Evolutionary conservation across 202 grass and related monocot species (phyloP).

Genomic region (Carex arenaria): DNA sequence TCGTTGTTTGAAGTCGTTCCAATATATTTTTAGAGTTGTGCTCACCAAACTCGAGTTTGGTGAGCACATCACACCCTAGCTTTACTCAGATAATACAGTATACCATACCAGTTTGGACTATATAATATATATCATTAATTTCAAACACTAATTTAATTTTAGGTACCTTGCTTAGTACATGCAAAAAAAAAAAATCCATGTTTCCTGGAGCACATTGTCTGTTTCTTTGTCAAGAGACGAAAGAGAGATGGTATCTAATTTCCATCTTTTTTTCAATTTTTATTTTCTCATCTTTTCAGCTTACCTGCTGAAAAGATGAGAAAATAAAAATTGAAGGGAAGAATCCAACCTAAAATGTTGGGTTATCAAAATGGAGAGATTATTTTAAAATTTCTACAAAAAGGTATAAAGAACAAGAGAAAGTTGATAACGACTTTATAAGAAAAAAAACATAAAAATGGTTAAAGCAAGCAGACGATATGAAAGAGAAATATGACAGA

Average conservation of each 20-base stretch:
- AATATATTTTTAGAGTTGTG: too few species aligned
- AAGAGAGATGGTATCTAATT: background rate
- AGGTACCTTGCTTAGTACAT: background rate
- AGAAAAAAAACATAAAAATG: background rate
- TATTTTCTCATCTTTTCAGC: background rate
- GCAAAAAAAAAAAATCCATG: too few species aligned
- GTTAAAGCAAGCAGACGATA: background rate
- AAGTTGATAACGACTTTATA: slow-evolving; percentile 4
- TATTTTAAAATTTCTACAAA: background rate
- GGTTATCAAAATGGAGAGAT: background rate
- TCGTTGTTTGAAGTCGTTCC: too few species aligned
- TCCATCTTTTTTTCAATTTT: slow-evolving; percentile 3
- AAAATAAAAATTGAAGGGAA: too few species aligned
- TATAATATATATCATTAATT: background rate
- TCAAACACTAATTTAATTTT: too few species aligned
- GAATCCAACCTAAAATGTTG: slow-evolving; percentile 3
- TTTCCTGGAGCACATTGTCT: background rate
- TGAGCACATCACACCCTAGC: too few species aligned
- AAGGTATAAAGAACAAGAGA: background rate
- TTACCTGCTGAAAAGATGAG: too few species aligned
- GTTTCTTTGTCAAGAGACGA: background rate
- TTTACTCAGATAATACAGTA: too few species aligned
- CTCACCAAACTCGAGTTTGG: too few species aligned
- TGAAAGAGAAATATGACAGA: too few species aligned
- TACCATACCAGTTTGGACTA: too few species aligned